Percentiles rank a stretch among this genome's conserved stretches.
Evolutionary conservation across 345 rosid genomes (phyloP).

Genomic region (Lepidium sativum): DNA sequence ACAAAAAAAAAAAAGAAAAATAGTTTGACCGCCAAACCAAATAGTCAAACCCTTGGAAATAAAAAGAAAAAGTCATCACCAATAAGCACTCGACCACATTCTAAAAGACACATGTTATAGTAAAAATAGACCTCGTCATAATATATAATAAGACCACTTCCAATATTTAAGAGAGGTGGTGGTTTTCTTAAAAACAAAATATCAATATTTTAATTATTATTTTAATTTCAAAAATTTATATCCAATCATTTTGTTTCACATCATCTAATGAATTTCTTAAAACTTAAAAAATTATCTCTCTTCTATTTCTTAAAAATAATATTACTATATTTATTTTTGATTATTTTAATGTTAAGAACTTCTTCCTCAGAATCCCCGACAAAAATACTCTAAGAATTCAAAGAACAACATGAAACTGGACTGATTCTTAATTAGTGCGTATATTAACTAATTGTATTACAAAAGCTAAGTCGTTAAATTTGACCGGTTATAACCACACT

Average conservation of each 20-base stretch:
- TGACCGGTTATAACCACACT: neutral
- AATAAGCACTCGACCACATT: neutral
- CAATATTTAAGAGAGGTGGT: too few species aligned
- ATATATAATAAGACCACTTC: neutral
- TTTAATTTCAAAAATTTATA: too few species aligned
- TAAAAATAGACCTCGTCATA: neutral
- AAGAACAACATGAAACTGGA: constrained; percentile 5
- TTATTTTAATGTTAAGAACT: too few species aligned
- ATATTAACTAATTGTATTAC: neutral
- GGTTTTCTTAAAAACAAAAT: too few species aligned
- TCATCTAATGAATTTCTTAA: too few species aligned
- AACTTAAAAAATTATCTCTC: too few species aligned
- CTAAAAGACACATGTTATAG: neutral
- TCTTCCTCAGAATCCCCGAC: too few species aligned
- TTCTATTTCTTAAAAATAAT: too few species aligned
- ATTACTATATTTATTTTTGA: too few species aligned
- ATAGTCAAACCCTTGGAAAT: neutral
- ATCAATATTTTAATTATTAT: too few species aligned
- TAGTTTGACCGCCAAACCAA: constrained; percentile 18
- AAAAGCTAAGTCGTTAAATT: constrained; percentile 17
- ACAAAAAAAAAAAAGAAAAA: neutral
- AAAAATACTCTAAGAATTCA: too few species aligned
- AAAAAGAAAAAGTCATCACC: neutral
- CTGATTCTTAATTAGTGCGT: neutral
- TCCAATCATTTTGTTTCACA: too few species aligned